Base-by-base conservation (phyloP, 352 stramenopile species). In the Phytophthora ohioensis region DNA sequence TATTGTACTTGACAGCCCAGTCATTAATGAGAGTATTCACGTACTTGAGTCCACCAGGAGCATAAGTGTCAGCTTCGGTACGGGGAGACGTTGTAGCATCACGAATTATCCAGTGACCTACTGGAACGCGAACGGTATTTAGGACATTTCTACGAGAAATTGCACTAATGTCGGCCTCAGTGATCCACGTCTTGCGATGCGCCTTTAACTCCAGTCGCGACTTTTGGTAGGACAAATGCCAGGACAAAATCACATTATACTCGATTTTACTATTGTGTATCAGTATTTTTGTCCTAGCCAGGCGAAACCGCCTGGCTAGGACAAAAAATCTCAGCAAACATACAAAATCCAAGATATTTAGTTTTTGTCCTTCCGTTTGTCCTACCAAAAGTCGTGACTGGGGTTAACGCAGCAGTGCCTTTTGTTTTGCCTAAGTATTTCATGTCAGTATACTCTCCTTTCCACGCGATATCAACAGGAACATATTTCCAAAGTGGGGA, bases 1-100 rank as follows among this genome's bases (percentile, higher is more conserved):
- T 15, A 49, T 88, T 82, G 69, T 84, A 77, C 69, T 78, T 80
- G 53, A 73, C 57, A 13, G 71, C 80, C 82, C 80, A 90, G 9
- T 78, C 35, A 51, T 75, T 77, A 53, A 89, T 85, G 31, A 86
- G 75, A 47, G 34, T 59, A 64, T 90, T 80, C 3, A 90, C 41
- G 41, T 86, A 88, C 46, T 76, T 65, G 31, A 88, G 71, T 8
- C 60, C 59, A 7, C 64, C 57, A 5, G 36, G 67, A 12, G 70
- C 66, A 41, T 69, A 77, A 36, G 71, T 48, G 21, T 74, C 54
- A 13, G 48, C 41, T 4, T 69, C 57, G 8, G 31, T 53, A 43
- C 39, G 39, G 2, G 13, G 41, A 0, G 39, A 43, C 7, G 31
- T 63, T 13, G 57, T 72, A 15, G 42, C 64, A 34, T 78, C 69